phyloP scores from a whole-genome alignment of 2,329 filamentous ascomycete species.

The Apiospora arundinis region DNA sequence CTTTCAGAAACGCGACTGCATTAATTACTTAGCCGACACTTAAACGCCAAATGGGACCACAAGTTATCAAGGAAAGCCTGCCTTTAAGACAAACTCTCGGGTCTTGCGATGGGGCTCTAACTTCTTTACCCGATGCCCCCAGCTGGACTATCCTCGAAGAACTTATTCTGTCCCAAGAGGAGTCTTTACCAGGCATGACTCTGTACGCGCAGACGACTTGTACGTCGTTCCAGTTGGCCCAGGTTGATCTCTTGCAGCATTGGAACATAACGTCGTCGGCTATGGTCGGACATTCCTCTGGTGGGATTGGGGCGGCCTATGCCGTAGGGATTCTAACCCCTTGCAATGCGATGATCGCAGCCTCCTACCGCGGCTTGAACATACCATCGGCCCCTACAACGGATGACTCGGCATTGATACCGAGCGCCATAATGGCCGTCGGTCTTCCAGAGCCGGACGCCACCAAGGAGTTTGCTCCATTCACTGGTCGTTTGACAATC shows the following conservation, averaged over 20 bases:
- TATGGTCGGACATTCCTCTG: constrained; percentile 56
- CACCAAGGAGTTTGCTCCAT: background rate
- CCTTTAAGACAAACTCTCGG: no score
- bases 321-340: constrained; percentile 50
- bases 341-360: constrained; percentile 50
- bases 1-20: constrained; percentile 17
- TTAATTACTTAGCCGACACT: no score
- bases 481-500: constrained; percentile 21
- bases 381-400: constrained; percentile 31
- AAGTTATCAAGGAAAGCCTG: no score
- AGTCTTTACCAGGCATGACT: constrained; percentile 32
- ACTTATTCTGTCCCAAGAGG: constrained; percentile 26
- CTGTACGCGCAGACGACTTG: constrained; percentile 41
- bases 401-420: no score
- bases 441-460: constrained; percentile 27
- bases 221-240: constrained; percentile 38
- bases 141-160: background rate
- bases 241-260: constrained; percentile 36
- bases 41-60: no score
- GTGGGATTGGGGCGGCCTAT: constrained; percentile 58
- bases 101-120: no score
- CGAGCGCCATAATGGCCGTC: constrained; percentile 43
- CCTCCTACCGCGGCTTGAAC: constrained; percentile 53
- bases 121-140: no score
- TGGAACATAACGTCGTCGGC: constrained; percentile 42